Evolutionary conservation across 225 moss, liverwort and hornwort species (phyloP), one percentile per base, ranked within the genome.

Genomic region (Pseudisothecium myosuroides): DNA sequence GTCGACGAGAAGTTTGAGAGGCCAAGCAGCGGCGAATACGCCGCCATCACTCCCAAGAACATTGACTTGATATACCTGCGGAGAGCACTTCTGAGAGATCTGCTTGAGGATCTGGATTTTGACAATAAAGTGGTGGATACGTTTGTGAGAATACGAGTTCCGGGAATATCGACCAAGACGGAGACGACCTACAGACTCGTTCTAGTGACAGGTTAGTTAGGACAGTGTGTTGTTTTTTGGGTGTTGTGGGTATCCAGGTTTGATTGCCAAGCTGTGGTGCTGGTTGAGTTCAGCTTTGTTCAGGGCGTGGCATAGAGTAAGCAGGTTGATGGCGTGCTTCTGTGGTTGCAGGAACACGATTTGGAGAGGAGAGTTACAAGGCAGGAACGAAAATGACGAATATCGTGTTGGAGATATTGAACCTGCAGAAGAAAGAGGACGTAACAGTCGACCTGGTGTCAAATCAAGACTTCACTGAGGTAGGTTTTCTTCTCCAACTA

Each of bases 171-270:
- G 63, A 97, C 94, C 60, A 97, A 96, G 86, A 91, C 94, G 9
- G 98, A 99, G 93, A 97, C 96, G 89, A 97, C 97, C 73, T 99
- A 99, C 92, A 97, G 98, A 87, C 96, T 99, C 68, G 98, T 99
- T 55, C 90, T 95, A 67, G 95, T 99, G 61, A 95, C 94, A 89
- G 97, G 98, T 67, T 5, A 37, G 66, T 66, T 67, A 37, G 12
- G 65, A 10, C 19, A 64, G 39, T 41, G 55, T 17, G 72, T 52
- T 74, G 5, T 27, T 71, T 61, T 36, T 73, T 24, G 67, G 72
- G 27, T 43, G n/a, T 54, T 23, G 43, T 34, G 52, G 20, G 37
- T 45, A 31, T 89, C 49, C 36, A 9, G 41, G 34, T 59, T 4
- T 39, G 39, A 45, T 37, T 79, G 56, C 34, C 54, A 7, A 52